These are phyloP conservation scores for Xylariaceae sp. DNA, from an alignment of 2,329 filamentous ascomycete genomes.

Conservation along the genomic window DNA sequence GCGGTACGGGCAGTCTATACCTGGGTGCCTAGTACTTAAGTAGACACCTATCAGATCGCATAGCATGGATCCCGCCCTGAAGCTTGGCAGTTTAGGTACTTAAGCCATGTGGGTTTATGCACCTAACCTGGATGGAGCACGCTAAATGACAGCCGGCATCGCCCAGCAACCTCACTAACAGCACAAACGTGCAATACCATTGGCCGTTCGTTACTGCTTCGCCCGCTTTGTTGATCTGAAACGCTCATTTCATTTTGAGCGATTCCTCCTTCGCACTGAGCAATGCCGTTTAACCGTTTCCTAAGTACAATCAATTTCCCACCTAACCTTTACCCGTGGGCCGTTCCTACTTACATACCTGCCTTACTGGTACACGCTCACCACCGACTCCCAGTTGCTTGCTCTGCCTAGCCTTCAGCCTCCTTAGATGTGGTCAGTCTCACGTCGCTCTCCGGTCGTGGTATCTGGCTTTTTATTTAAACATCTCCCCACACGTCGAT, in stretches of 20 bases:
- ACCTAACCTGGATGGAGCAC: neutral
- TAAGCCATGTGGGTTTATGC: neutral
- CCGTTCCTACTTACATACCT: slow-evolving; percentile 2
- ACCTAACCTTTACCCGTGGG: too few species aligned
- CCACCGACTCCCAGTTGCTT: neutral
- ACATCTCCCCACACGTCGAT: too few species aligned
- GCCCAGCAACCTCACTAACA: neutral
- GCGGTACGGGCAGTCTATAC: too few species aligned
- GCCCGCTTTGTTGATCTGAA: slow-evolving; percentile 23
- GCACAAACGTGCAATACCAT: slow-evolving; percentile 5
- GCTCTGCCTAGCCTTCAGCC: neutral
- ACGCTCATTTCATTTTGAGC: neutral
- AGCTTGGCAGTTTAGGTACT: neutral
- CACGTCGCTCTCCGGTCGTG: neutral
- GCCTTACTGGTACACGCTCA: neutral
- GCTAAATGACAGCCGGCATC: neutral
- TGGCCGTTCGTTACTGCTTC: slow-evolving; percentile 15
- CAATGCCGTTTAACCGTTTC: slow-evolving; percentile 15
- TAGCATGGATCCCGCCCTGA: neutral
- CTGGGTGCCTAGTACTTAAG: too few species aligned
- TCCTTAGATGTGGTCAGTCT: neutral
- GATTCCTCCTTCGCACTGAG: neutral
- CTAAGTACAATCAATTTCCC: neutral
- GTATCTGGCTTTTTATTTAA: neutral
- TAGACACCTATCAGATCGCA: neutral